Evolutionary conservation across 331 rosid species (phyloP), one percentile per base, ranked within the genome.

Genomic region (Quercus phellos): DNA sequence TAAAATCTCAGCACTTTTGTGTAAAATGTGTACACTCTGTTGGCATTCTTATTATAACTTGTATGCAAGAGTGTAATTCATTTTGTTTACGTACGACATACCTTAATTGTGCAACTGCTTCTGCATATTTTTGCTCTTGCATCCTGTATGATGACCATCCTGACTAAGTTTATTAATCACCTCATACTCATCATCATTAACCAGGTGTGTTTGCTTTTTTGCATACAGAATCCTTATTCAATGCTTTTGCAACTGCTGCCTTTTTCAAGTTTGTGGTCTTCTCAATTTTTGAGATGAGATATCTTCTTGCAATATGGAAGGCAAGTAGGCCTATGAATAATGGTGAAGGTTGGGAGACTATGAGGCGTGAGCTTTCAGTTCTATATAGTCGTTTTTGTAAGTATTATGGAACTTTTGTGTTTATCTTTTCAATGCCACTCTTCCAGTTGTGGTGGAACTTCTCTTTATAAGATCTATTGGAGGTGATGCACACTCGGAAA

Each of bases 241-340:
- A 92, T 87, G 99, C 97, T 75, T 94, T 94, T 87, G 99, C 99
- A 43, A 94, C 97, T 63, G 99, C 97, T 46, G 97, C 99, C 27
- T 92, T 94, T 86, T 94, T 94, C 95, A 92, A 94, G 87, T 94
- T 94, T 42, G 97, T 94, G 5, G 95, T 90, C 70, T 92, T 94
- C 90, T 94, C 99, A 51, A 89, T 92, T 77, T 94, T 94, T 70
- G 99, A 92, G 91, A 90, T 90, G 99, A 89, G 99, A 85, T 94
- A 94, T 83, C 99, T 94, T 72, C 97, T 94, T 82, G 97, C 90
- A 14, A 94, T 94, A 82, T 94, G 99, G 99, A 94, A 92, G 85
- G 98, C 98, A 76, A 88, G 72, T 80, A 85, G 97, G 86, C 94
- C 98, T 63, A 82, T 84, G 84, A 90, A 85, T 87, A 89, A 74